Evolutionary conservation across 257 asterid species (phyloP).

Genomic region (Jasminum sambac): DNA sequence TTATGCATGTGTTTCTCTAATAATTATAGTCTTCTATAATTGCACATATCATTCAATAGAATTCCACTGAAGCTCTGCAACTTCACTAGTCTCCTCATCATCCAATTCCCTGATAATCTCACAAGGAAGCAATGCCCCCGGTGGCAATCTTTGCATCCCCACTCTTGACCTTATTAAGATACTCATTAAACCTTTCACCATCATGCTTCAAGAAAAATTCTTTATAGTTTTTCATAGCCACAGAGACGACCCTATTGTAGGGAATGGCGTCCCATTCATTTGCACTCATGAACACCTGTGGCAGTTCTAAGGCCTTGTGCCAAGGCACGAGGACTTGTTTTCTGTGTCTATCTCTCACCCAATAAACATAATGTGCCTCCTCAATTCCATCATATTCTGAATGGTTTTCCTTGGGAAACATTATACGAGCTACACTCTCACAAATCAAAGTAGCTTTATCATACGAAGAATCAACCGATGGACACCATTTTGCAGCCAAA

Average conservation of each 20-base stretch:
- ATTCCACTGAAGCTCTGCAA: too few relatives aligned
- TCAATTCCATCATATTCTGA: conserved; percentile 32
- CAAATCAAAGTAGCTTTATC: conserved; percentile 55
- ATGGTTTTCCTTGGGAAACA: conserved; percentile 41
- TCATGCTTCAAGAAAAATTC: conserved; percentile 41
- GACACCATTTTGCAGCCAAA: conserved; percentile 65
- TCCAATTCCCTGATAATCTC: conserved; percentile 40
- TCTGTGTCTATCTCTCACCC: conserved; percentile 50
- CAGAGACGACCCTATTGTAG: conserved; percentile 50
- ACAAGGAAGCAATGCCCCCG: conserved; percentile 66
- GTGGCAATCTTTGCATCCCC: conserved; percentile 54
- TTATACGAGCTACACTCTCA: conserved; percentile 37
- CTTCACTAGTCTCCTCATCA: conserved; percentile 26
- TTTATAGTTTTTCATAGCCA: conserved; percentile 57
- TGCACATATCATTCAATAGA: too few relatives aligned
- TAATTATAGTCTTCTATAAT: too few relatives aligned
- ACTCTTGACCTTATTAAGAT: conserved; percentile 48
- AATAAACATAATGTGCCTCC: conserved; percentile 42
- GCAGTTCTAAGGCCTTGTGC: conserved; percentile 50
- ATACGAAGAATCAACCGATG: conserved; percentile 53
- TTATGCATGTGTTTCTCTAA: too few relatives aligned
- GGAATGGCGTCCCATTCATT: conserved; percentile 45
- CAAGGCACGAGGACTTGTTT: conserved; percentile 59
- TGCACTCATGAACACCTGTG: conserved; percentile 64
- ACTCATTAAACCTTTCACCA: conserved; percentile 39